Conservation (phyloP, 176 grass and related monocot species). For the Olyra latifolia region DNA sequence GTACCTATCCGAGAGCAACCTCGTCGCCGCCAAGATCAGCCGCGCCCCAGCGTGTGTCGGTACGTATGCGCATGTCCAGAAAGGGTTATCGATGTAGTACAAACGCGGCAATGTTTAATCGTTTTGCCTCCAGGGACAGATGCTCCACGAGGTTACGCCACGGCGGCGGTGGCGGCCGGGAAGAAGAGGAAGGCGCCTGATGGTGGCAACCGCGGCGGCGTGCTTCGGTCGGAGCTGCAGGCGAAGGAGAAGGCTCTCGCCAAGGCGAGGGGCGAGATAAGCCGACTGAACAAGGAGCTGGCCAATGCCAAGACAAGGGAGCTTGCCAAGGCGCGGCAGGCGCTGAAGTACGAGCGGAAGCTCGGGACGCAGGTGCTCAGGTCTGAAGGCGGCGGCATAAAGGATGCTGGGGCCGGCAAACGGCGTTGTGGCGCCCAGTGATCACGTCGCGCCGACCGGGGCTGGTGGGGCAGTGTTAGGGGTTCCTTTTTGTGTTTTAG, state of each 20-base stretch:
- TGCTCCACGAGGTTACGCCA: neutral
- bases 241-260: constrained; percentile 34
- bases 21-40: constrained; percentile 53
- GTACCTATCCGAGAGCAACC: constrained; percentile 45
- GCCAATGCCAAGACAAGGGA: constrained; percentile 39
- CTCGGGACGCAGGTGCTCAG: constrained; percentile 35
- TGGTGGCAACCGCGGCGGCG: neutral
- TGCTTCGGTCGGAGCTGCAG: constrained; percentile 25
- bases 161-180: neutral
- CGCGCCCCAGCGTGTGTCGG: neutral
- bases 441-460: neutral
- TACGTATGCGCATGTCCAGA: neutral
- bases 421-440: constrained; percentile 33
- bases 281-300: constrained; percentile 26
- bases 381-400: constrained; percentile 6
- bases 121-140: neutral
- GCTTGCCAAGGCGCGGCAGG: constrained; percentile 31
- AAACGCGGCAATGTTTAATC: neutral
- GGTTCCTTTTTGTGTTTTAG: neutral
- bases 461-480: neutral
- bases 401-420: constrained; percentile 9
- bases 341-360: constrained; percentile 27
- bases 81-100: neutral
- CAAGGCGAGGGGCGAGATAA: constrained; percentile 30
- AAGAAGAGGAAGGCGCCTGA: constrained; percentile 15